These are phyloP conservation scores for Panicum virgatum DNA, from an alignment of 202 grass and related monocot genomes.

Conservation along the genomic window DNA sequence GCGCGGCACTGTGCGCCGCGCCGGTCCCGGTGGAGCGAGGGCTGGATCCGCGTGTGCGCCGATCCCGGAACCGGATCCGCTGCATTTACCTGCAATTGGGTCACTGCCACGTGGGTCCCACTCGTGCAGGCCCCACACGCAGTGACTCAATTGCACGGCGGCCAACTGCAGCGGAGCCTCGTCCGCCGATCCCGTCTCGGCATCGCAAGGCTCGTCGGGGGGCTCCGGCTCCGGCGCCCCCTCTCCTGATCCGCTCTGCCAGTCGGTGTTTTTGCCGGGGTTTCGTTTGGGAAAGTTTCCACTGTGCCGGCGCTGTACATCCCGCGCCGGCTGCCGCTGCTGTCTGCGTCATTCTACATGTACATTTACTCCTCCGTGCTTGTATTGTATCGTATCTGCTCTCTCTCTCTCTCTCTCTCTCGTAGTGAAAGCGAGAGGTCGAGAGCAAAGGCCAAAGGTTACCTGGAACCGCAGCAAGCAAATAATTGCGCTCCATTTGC, in stretches of 20 bases:
- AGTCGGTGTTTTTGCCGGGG: background rate
- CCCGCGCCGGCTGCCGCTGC: background rate
- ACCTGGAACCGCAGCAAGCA: background rate
- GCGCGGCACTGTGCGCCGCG: conserved; percentile 16
- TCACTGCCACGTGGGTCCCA: too few species aligned
- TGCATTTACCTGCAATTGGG: too few species aligned
- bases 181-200: conserved; percentile 1
- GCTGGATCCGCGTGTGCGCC: conserved; percentile 5
- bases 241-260: background rate
- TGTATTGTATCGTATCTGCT: background rate
- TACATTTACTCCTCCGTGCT: conserved; percentile 11
- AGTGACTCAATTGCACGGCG: too few species aligned
- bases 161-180: too few species aligned
- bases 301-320: background rate
- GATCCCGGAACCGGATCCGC: too few species aligned
- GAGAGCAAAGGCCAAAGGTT: too few species aligned
- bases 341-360: background rate
- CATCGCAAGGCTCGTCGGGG: background rate
- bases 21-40: conserved; percentile 32
- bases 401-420: background rate
- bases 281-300: background rate
- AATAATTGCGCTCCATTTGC: background rate
- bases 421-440: too few species aligned
- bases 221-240: background rate
- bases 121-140: too few species aligned